Evolutionary conservation across 257 asterid species (phyloP).

Genomic region (Fraxinus anomala): DNA sequence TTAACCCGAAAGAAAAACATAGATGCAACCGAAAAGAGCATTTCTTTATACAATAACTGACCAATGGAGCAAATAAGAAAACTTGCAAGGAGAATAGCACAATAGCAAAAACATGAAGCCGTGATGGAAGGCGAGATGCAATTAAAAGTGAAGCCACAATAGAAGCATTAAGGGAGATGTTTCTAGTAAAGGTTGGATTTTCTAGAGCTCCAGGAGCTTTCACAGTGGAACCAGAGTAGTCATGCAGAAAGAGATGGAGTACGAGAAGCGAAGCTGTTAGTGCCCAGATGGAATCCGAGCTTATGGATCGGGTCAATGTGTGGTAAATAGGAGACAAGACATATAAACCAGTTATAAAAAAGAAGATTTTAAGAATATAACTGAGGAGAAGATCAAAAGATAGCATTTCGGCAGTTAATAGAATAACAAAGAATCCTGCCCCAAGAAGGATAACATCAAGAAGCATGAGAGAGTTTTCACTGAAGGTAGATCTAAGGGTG

Average conservation of each 20-base stretch:
- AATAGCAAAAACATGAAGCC: conserved; percentile 78
- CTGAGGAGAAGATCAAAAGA: conserved; percentile 54
- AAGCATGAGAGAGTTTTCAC: conserved; percentile 54
- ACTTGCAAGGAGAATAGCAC: conserved; percentile 85
- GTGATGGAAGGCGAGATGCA: conserved; percentile 87
- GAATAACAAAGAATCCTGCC: conserved; percentile 63
- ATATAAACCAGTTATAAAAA: conserved; percentile 70
- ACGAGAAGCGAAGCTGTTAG: conserved; percentile 65
- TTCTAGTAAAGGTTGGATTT: conserved; percentile 48
- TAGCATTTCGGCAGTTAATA: conserved; percentile 66
- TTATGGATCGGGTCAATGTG: conserved; percentile 80
- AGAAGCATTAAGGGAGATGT: conserved; percentile 65
- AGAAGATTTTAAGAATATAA: conserved; percentile 64
- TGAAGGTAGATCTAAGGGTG: conserved; percentile 64
- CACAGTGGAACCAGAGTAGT: conserved; percentile 49
- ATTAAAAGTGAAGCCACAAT: conserved; percentile 87
- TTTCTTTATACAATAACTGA: conserved; percentile 67
- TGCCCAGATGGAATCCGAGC: conserved; percentile 93
- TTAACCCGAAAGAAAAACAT: conserved; percentile 60
- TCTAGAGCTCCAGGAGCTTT: conserved; percentile 66
- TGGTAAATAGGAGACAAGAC: conserved; percentile 79
- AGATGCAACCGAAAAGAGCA: conserved; percentile 68
- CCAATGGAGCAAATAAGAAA: conserved; percentile 84
- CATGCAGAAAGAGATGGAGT: conserved; percentile 48
- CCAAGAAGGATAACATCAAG: conserved; percentile 69